Evolutionary conservation across 139 green algal genomes (phyloP).

Genomic region (Tetraselmis chui): DNA sequence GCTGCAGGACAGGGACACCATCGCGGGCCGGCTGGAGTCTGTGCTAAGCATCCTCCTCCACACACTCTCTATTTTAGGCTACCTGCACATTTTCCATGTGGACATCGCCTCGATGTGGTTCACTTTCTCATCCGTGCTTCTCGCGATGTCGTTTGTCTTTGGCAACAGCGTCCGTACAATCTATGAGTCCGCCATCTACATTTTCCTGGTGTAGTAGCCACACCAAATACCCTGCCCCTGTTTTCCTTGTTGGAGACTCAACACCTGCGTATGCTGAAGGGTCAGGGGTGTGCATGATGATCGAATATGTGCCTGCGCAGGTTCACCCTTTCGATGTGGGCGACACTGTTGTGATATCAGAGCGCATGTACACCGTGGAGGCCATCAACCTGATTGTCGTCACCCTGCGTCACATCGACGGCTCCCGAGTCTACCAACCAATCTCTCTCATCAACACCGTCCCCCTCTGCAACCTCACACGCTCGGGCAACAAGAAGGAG

Average conservation of each 20-base stretch:
- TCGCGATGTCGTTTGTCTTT: constrained; percentile 55
- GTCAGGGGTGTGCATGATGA: too few relatives aligned
- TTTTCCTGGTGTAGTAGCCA: background rate
- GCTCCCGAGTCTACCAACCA: background rate
- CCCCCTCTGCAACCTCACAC: background rate
- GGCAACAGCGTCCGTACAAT: constrained; percentile 42
- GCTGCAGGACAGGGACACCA: constrained; percentile 61
- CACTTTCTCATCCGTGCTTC: constrained; percentile 27
- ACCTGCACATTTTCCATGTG: constrained; percentile 56
- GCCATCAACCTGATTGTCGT: background rate
- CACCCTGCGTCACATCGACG: background rate
- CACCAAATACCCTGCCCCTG: too few relatives aligned
- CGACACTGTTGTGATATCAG: background rate
- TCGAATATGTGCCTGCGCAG: too few relatives aligned
- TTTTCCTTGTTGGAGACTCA: too few relatives aligned
- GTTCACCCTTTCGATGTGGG: background rate
- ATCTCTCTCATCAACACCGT: background rate
- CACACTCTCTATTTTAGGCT: constrained; percentile 39
- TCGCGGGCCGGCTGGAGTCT: constrained; percentile 62
- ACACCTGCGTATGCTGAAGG: too few relatives aligned
- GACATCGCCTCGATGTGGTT: constrained; percentile 39
- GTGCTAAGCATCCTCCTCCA: constrained; percentile 46
- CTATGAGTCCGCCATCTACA: constrained; percentile 33
- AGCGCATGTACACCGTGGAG: background rate
- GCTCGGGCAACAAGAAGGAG: background rate